Base-by-base conservation (phyloP, 106 monocot genomes). In the Dioscorea zingiberensis region DNA sequence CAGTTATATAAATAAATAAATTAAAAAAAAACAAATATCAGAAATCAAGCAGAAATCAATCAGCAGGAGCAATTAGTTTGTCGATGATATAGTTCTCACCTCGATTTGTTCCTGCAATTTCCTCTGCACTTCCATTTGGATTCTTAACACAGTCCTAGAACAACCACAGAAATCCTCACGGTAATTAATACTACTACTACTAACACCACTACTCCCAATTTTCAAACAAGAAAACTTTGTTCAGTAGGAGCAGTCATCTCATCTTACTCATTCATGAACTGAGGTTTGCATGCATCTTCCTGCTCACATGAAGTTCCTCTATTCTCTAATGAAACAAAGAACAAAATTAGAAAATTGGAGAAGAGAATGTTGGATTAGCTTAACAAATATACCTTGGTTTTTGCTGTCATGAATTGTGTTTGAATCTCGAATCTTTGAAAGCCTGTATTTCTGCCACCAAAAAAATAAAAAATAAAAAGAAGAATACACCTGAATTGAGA, bases 61-160 rank as follows among this genome's bases (percentile, higher is more conserved):
- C n/a, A n/a, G n/a, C n/a, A n/a, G n/a, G n/a, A n/a, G n/a, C n/a
- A n/a, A n/a, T n/a, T n/a, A n/a, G n/a, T n/a, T n/a, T n/a, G n/a
- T n/a, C n/a, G n/a, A 23, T 11, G 51, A n/a, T 27, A 22, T 5
- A 17, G 2, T 17, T 26, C 27, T 57, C n/a, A 86, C 90, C 86
- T 90, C 83, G 24, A 84, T 73, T 59, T 87, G 86, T 55, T 84
- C 84, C 22, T 81, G 77, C 57, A 91, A 54, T 64, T 76, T 91
- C 65, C 54, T 83, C 44, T 84, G 86, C 7, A 91, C 83, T 14
- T 81, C 87, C 62, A 73, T 67, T 47, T 91, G 86, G 53, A 81
- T 78, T 48, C 83, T 69, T 56, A 81, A n/a, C 70, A 87, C 65
- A 63, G 63, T 59, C 54, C 81, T 84, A 76, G 62, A 75, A 70